These are phyloP conservation scores for Mucuna pruriens DNA, from an alignment of 306 rosid species.

Conservation along the genomic window DNA sequence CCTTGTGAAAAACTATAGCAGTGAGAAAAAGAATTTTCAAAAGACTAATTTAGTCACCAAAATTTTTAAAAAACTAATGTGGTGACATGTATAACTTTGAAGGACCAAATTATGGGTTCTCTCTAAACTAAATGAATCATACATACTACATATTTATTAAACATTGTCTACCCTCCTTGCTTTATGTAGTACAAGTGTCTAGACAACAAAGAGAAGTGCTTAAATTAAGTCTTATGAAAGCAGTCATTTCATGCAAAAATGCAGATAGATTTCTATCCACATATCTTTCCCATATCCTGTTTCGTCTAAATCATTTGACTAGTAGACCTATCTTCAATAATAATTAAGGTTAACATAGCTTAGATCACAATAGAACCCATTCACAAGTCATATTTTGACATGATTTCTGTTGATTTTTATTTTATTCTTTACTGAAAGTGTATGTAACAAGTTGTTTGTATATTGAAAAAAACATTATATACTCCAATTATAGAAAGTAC, in stretches of 20 bases:
- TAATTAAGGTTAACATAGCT: not conserved
- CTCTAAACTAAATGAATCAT: not conserved
- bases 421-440: conserved; percentile 4
- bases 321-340: not conserved
- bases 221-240: not conserved
- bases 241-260: conserved; percentile 17
- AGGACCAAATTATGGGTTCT: not conserved
- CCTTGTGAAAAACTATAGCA: too few relatives aligned
- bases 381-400: not conserved
- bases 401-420: not conserved
- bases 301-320: conserved; percentile 13
- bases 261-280: not conserved
- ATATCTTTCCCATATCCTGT: not conserved
- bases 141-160: not conserved
- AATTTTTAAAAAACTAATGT: too few relatives aligned
- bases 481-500: conserved; percentile 6
- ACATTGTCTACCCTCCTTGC: not conserved
- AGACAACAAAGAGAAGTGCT: conserved; percentile 11
- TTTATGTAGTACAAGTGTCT: conserved; percentile 1
- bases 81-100: too few relatives aligned
- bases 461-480: too few relatives aligned
- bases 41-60: too few relatives aligned
- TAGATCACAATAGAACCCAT: conserved; percentile 9
- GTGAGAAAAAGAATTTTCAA: too few relatives aligned
- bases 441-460: not conserved